Conservation (phyloP, 495 filamentous ascomycete species). For the Sporormia fimetaria region DNA sequence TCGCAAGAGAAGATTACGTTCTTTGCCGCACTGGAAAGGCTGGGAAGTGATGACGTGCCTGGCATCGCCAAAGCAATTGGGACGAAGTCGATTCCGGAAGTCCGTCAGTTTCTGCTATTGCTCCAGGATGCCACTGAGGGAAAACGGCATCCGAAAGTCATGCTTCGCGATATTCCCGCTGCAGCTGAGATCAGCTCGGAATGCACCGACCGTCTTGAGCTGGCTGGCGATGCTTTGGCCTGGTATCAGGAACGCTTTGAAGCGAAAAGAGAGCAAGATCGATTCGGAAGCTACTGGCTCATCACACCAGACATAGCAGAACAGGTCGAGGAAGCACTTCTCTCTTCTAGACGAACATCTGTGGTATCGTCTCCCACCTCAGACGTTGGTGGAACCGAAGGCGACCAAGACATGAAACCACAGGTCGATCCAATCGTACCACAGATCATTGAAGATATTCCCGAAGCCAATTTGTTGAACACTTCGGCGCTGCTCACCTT, state of each 20-base stretch:
- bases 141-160: conserved; percentile 5
- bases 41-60: conserved; percentile 48
- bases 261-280: conserved; percentile 40
- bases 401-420: background rate
- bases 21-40: conserved; percentile 50
- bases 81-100: conserved; percentile 65
- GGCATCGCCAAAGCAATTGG: conserved; percentile 53
- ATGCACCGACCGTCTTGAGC: conserved; percentile 54
- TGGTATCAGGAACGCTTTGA: conserved; percentile 47
- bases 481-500: conserved; percentile 7
- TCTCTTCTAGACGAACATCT: background rate
- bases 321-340: conserved; percentile 24
- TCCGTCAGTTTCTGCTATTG: conserved; percentile 52
- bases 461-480: conserved; percentile 13
- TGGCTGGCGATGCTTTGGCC: conserved; percentile 50
- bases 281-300: conserved; percentile 47
- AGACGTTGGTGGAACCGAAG: background rate
- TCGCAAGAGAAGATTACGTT: conserved; percentile 55
- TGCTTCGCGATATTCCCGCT: conserved; percentile 48
- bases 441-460: conserved; percentile 13
- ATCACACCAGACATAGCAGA: conserved; percentile 39
- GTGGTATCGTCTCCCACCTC: background rate
- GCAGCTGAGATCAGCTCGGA: conserved; percentile 61
- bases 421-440: background rate
- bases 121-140: conserved; percentile 42